Percentiles rank a stretch among this genome's conserved stretches.
Conservation (phyloP, 805 yeast species). For the Zygoascus tannicola region DNA sequence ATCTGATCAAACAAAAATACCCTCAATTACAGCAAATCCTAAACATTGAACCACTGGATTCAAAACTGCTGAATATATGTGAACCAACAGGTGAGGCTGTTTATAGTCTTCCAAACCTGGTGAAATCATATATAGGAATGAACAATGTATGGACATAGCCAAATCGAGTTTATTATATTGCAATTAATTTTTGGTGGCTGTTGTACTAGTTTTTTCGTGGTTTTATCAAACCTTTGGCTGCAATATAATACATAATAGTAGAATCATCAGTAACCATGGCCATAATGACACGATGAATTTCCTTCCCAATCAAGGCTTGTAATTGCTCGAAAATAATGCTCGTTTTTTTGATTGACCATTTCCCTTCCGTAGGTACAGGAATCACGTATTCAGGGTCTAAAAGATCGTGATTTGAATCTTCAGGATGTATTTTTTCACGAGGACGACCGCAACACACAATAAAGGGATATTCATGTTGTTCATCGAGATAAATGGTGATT, state of each 20-base stretch:
- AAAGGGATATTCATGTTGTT: conserved; percentile 5
- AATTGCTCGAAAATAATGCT: conserved; percentile 23
- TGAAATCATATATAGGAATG: conserved; percentile 4
- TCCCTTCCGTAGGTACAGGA: conserved; percentile 20
- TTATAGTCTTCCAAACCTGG: conserved; percentile 7
- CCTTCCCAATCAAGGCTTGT: conserved; percentile 11
- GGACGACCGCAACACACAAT: conserved; percentile 25
- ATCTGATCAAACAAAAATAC: conserved; percentile 13
- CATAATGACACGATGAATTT: conserved; percentile 28
- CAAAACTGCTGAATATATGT: no score
- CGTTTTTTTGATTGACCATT: conserved; percentile 30
- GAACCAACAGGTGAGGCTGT: conserved; percentile 2
- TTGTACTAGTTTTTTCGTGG: conserved; percentile 30
- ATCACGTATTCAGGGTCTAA: conserved; percentile 20
- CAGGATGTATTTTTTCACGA: conserved; percentile 29
- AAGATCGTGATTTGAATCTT: conserved; percentile 22
- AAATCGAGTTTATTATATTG: background rate
- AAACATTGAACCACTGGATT: no score
- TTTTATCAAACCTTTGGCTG: conserved; percentile 30
- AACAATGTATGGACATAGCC: background rate
- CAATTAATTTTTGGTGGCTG: conserved; percentile 30
- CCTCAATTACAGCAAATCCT: no score
- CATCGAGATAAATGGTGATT: conserved; percentile 10
- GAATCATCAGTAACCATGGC: conserved; percentile 35
- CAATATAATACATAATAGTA: conserved; percentile 35